These are phyloP conservation scores for Mycotypha africana DNA, from an alignment of 371 early-diverging fungal genomes.

Conservation along the genomic window DNA sequence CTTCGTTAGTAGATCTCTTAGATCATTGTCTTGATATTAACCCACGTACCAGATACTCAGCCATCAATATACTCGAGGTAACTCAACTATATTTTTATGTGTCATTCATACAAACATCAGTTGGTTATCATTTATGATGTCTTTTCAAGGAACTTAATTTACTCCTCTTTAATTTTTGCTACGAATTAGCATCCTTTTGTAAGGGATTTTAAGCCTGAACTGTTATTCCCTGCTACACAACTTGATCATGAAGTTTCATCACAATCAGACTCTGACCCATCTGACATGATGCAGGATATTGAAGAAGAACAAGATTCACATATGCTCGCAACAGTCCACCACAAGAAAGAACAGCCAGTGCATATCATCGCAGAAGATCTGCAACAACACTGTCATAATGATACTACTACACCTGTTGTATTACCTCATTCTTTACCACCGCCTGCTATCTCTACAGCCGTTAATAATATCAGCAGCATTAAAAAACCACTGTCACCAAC, in stretches of 20 bases:
- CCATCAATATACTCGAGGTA: slow-evolving; percentile 33
- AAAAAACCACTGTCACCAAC: background rate
- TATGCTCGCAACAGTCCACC: no score
- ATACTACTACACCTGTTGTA: slow-evolving; percentile 7
- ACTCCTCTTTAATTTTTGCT: slow-evolving; percentile 1
- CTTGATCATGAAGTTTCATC: slow-evolving; percentile 9
- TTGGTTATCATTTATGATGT: no score
- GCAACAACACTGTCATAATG: no score
- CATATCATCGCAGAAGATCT: no score
- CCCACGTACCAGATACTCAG: slow-evolving; percentile 28
- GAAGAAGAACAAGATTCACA: no score
- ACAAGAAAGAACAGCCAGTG: no score
- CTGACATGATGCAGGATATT: slow-evolving; percentile 12
- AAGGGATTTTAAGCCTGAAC: slow-evolving; percentile 32
- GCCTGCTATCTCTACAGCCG: slow-evolving; percentile 2
- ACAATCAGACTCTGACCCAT: slow-evolving; percentile 16
- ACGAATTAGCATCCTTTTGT: slow-evolving; percentile 33
- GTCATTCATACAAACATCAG: no score
- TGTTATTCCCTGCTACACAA: slow-evolving; percentile 27
- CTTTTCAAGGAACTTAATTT: background rate
- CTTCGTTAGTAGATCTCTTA: slow-evolving; percentile 28
- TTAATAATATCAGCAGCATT: background rate
- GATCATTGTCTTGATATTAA: slow-evolving; percentile 38
- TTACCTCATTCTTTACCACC: no score
- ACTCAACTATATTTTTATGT: background rate